These are phyloP conservation scores for Cicer bijugum DNA, from an alignment of 306 rosid species.

Conservation along the genomic window DNA sequence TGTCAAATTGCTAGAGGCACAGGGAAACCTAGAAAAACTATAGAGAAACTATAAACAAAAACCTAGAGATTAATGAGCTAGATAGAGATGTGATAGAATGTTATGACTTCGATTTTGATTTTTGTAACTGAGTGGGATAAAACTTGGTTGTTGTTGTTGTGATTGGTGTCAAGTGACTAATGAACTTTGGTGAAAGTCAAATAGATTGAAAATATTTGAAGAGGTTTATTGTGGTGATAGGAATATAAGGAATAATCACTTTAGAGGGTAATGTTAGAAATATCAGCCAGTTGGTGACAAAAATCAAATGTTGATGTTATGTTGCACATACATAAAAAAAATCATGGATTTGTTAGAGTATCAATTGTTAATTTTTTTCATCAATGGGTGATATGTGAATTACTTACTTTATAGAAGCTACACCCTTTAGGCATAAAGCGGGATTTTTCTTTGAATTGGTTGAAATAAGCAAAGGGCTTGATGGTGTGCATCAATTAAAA, in stretches of 20 bases:
- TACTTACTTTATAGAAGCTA: neutral
- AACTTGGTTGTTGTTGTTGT: no score
- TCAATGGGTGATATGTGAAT: neutral
- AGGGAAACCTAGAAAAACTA: no score
- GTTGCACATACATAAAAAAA: no score
- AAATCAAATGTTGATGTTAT: neutral
- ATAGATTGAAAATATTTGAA: no score
- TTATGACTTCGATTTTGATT: no score
- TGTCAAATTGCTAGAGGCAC: no score
- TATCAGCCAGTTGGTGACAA: neutral
- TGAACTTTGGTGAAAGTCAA: no score
- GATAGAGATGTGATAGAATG: no score
- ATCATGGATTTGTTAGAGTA: neutral
- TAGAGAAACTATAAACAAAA: no score
- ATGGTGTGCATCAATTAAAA: neutral
- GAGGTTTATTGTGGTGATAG: neutral
- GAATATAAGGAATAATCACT: neutral
- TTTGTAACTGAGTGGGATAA: no score
- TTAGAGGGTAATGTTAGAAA: neutral
- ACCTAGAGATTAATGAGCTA: no score
- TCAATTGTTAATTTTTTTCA: neutral
- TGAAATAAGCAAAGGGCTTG: neutral
- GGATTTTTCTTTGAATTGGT: neutral
- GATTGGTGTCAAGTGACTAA: no score
- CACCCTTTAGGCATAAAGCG: neutral